Evolutionary conservation across 2,329 filamentous ascomycete genomes (phyloP).

Genomic region (Aureobasidium subglaciale): DNA sequence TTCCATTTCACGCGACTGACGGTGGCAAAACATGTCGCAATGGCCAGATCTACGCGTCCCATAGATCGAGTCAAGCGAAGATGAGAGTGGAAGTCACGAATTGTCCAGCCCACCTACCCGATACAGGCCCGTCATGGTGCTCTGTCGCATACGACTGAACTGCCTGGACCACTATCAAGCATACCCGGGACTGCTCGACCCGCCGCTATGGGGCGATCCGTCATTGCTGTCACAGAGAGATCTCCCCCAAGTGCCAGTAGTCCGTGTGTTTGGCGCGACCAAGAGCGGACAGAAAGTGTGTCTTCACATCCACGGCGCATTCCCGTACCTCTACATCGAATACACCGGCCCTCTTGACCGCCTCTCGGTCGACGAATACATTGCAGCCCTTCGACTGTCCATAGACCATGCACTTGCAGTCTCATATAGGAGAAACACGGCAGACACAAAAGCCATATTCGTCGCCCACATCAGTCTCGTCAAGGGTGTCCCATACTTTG

Average conservation of each 20-base stretch:
- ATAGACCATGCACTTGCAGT: conserved; percentile 86
- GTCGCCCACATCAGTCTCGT: conserved; percentile 87
- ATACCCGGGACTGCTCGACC: conserved; percentile 70
- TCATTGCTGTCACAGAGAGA: conserved; percentile 52
- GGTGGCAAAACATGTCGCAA: conserved; percentile 4
- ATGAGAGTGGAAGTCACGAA: neutral
- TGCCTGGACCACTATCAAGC: conserved; percentile 94
- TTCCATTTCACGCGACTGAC: conserved; percentile 11
- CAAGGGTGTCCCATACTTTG: conserved; percentile 93
- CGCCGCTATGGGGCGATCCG: conserved; percentile 48
- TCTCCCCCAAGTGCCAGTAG: conserved; percentile 70
- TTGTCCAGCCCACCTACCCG: neutral
- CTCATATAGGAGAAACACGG: conserved; percentile 71
- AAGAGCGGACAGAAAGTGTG: conserved; percentile 95
- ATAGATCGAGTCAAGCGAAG: neutral
- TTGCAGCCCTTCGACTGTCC: conserved; percentile 70
- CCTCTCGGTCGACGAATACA: conserved; percentile 62
- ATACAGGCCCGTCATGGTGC: conserved; percentile 12
- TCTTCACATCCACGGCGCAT: conserved; percentile 88
- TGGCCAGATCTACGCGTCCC: neutral
- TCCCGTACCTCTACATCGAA: conserved; percentile 91
- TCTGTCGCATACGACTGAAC: conserved; percentile 72
- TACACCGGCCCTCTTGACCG: conserved; percentile 59
- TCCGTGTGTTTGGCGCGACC: conserved; percentile 86
- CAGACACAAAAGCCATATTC: conserved; percentile 62